Base-by-base conservation (phyloP, 768 basidiomycete species). In the Lentinula detonsa region DNA sequence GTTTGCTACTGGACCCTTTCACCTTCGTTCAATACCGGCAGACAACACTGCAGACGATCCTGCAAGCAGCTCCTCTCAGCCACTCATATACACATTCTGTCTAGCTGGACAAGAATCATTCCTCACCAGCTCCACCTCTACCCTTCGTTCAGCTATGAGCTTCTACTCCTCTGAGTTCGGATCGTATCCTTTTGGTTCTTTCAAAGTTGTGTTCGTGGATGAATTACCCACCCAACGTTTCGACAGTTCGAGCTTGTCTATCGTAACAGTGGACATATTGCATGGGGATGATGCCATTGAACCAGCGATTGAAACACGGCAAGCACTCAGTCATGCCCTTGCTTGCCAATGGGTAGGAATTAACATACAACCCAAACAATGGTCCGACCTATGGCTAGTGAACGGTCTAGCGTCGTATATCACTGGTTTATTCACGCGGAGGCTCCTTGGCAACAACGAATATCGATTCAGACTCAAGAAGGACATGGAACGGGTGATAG, bases 341-440 rank as follows among this genome's bases (percentile, higher is more conserved):
- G 95, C 95, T 7, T 92, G 87, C 64, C 97, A 99, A 73, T 99
- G 97, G 97, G 81, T 92, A 59, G 95, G 97, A 31, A 86, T 99
- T 73, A 96, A 98, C 73, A 93, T 99, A 67, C 87, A 94, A 61
- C 95, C 90, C 57, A 94, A 93, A 76, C 83, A 87, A 33, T 93
- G 92, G 85, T 90, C 93, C 11, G 97, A 99, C 72, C 84, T 87
- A 28, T 99, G 97, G 97, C 85, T 99, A n/a, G 87, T 95, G 61
- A 94, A 96, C 67, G 97, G 95, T 1, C 77, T 99, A 50, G 89
- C 93, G 8, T 79, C 95, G 15, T 95, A 98, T 70, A 90, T 98
- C 69, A 90, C 91, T 5, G 89, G 90, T 9, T 81, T 95, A 45
- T 98, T 92, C 76, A 76, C 95, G 67, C 85, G 88, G 61, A 91